Percentiles rank a stretch among this genome's conserved stretches.
Conservation (phyloP, 2,329 filamentous ascomycete species). For the Mollisia scopiformis region DNA sequence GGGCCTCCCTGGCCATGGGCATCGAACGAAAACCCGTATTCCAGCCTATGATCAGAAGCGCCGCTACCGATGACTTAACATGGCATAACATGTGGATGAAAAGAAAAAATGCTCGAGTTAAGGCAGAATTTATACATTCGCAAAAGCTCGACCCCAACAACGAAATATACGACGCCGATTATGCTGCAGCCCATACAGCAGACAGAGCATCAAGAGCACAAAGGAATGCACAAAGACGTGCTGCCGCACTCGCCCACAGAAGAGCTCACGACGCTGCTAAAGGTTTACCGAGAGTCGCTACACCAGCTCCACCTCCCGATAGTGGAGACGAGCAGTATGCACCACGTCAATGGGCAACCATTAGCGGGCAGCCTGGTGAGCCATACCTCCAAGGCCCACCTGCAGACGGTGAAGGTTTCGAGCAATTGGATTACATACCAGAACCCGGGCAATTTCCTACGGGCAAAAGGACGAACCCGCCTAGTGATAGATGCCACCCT, state of each 20-base stretch:
- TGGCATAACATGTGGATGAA: not conserved
- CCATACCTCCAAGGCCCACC: not conserved
- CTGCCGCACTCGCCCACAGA: not conserved
- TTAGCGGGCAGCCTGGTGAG: not conserved
- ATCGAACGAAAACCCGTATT: not conserved
- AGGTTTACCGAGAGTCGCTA: not conserved
- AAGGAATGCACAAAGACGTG: not conserved
- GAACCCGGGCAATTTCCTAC: not conserved
- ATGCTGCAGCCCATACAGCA: not conserved
- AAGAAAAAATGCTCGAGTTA: not conserved
- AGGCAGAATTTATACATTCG: not conserved
- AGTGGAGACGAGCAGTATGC: constrained; percentile 2
- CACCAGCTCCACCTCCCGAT: not conserved
- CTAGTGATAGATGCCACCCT: not conserved
- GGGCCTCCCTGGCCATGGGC: not conserved
- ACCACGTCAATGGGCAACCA: not conserved
- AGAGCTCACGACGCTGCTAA: not conserved
- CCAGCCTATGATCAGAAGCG: not conserved
- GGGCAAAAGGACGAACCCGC: not conserved
- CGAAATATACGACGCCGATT: not conserved
- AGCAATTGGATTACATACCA: not conserved
- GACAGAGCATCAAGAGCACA: not conserved
- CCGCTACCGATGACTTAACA: not conserved
- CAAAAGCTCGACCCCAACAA: not conserved
- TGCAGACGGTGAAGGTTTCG: not conserved